Percentiles rank a stretch among this genome's conserved stretches.
Evolutionary conservation across 805 yeast genomes (phyloP).

Genomic region (Citeromyces nyonsensis): DNA sequence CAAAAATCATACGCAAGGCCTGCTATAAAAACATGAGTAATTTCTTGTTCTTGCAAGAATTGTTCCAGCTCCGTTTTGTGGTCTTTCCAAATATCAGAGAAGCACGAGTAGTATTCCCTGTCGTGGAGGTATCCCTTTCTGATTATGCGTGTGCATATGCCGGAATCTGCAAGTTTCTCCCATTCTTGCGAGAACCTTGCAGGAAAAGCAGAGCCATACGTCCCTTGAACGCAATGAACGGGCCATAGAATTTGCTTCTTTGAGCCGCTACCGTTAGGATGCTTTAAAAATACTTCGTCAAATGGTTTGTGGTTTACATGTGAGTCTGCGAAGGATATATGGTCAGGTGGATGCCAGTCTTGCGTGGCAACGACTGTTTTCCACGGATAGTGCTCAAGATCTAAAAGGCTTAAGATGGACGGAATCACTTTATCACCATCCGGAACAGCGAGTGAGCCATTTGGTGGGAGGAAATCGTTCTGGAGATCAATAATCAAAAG

Average conservation of each 20-base stretch:
- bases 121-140: conserved; percentile 60
- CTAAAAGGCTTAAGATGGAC: conserved; percentile 29
- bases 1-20: conserved; percentile 86
- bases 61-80: conserved; percentile 52
- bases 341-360: conserved; percentile 82
- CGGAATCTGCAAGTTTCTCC: conserved; percentile 16
- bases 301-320: conserved; percentile 35
- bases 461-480: conserved; percentile 71
- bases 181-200: conserved; percentile 21
- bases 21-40: conserved; percentile 52
- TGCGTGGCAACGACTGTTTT: conserved; percentile 52
- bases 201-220: conserved; percentile 54
- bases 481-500: conserved; percentile 71
- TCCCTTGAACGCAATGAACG: conserved; percentile 69
- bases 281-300: conserved; percentile 25
- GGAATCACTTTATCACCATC: conserved; percentile 46
- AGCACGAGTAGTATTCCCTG: conserved; percentile 81
- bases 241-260: conserved; percentile 62
- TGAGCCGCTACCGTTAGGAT: conserved; percentile 24
- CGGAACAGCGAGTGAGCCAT: conserved; percentile 62
- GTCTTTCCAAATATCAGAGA: conserved; percentile 62
- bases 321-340: conserved; percentile 67
- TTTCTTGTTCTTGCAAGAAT: conserved; percentile 24
- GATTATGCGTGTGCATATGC: conserved; percentile 26
- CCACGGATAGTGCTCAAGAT: conserved; percentile 32